phyloP scores from a whole-genome alignment of 768 basidiomycete species.

The Leccinum ochraceum region DNA sequence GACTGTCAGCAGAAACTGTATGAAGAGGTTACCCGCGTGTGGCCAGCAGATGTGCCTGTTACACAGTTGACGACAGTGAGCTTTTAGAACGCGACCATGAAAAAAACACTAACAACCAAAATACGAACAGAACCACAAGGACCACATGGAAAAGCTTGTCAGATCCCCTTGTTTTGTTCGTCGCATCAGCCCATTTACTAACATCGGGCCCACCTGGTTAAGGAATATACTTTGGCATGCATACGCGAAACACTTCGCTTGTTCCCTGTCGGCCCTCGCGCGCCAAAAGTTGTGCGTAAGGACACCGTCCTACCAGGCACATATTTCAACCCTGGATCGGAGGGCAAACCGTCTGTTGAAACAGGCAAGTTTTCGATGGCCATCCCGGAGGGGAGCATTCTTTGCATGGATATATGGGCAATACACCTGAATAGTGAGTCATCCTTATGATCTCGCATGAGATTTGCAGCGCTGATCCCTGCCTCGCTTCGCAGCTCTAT shows the following conservation, averaged over 20 bases:
- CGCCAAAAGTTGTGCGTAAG: slow-evolving; percentile 35
- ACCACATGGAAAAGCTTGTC: slow-evolving; percentile 40
- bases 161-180: not conserved
- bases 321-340: slow-evolving; percentile 34
- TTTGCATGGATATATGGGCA: slow-evolving; percentile 43
- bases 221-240: slow-evolving; percentile 46
- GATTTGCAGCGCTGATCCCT: not conserved
- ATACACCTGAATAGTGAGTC: slow-evolving; percentile 48
- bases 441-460: not conserved
- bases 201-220: not conserved
- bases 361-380: slow-evolving; percentile 35
- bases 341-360: slow-evolving; percentile 12
- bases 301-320: slow-evolving; percentile 39
- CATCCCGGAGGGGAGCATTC: slow-evolving; percentile 39
- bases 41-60: slow-evolving; percentile 39
- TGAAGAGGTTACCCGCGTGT: slow-evolving; percentile 40
- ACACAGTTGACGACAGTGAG: slow-evolving; percentile 32
- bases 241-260: slow-evolving; percentile 49
- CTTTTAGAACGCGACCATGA: not conserved
- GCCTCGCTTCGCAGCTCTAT: slow-evolving; percentile 36
- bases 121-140: slow-evolving; percentile 39
- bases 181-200: no score
- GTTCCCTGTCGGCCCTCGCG: slow-evolving; percentile 39
- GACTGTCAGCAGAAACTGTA: slow-evolving; percentile 48
- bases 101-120: not conserved